Conservation (phyloP, 2,329 filamentous ascomycete species). For the Coniella lustricola region DNA sequence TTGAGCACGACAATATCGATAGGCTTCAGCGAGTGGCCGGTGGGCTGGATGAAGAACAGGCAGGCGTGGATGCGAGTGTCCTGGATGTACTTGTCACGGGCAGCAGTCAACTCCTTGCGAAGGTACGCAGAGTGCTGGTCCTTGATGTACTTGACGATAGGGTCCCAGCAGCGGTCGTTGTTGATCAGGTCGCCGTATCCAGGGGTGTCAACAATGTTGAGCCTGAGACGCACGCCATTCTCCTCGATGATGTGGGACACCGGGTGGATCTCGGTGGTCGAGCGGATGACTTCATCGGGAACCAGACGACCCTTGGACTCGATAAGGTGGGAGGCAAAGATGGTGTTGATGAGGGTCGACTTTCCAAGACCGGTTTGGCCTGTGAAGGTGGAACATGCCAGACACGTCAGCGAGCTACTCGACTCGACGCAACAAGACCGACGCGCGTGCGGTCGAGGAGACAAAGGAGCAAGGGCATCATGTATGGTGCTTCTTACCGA, state of each 20-base stretch:
- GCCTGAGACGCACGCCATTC: conserved; percentile 91
- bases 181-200: conserved; percentile 98
- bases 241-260: conserved; percentile 99
- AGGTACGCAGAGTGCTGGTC: conserved; percentile 99
- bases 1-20: conserved; percentile 99
- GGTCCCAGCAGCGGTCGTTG: conserved; percentile 99
- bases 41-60: conserved; percentile 98
- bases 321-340: conserved; percentile 98
- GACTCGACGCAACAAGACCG: too few relatives aligned
- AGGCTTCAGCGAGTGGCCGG: conserved; percentile 95
- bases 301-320: conserved; percentile 94
- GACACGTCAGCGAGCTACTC: conserved; percentile 24
- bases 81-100: conserved; percentile 98
- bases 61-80: conserved; percentile 99
- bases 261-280: conserved; percentile 95
- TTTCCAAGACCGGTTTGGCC: conserved; percentile 98
- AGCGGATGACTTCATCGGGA: conserved; percentile 87
- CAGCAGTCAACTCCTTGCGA: conserved; percentile 97
- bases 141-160: conserved; percentile 99
- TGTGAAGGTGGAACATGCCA: conserved; percentile 32
- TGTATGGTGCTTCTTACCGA: conserved; percentile 68
- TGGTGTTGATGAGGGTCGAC: conserved; percentile 99
- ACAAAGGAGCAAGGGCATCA: background rate
- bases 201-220: conserved; percentile 98
- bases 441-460: background rate